Percentiles rank a stretch among this genome's conserved stretches.
phyloP scores from a whole-genome alignment of 345 rosid species.

The Salix exigua region DNA sequence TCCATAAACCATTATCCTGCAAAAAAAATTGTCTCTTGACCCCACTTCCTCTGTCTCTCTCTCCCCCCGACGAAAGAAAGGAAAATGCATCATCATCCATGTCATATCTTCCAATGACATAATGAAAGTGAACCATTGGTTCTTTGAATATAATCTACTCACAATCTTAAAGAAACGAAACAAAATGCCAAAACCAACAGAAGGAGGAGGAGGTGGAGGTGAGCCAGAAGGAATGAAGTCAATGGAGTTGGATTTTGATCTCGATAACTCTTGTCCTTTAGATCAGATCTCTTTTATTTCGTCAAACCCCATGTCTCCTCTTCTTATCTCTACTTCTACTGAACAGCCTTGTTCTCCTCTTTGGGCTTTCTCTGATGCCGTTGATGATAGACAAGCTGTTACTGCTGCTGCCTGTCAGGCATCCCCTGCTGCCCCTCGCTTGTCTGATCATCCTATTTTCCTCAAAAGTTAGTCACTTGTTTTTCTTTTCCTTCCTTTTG shows the following conservation, averaged over 20 bases:
- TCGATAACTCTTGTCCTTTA: slow-evolving; percentile 62
- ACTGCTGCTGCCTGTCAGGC: slow-evolving; percentile 20
- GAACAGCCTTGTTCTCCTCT: slow-evolving; percentile 88
- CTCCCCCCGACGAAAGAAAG: background rate
- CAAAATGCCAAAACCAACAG: slow-evolving; percentile 48
- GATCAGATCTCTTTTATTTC: slow-evolving; percentile 53
- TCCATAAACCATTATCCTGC: slow-evolving; percentile 23
- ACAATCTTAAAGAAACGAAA: background rate
- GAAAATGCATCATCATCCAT: slow-evolving; percentile 1
- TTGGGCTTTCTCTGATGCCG: slow-evolving; percentile 76
- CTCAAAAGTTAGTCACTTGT: slow-evolving; percentile 46
- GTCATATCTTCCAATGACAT: background rate
- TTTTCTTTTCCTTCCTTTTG: background rate
- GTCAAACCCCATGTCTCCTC: slow-evolving; percentile 57
- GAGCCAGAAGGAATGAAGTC: background rate
- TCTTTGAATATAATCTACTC: background rate
- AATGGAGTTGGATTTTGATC: slow-evolving; percentile 70
- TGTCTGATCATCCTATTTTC: slow-evolving; percentile 45
- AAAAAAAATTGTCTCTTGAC: too few species aligned
- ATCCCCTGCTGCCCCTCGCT: slow-evolving; percentile 21
- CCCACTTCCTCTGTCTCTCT: slow-evolving; percentile 12
- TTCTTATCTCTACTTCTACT: slow-evolving; percentile 40
- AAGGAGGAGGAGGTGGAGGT: background rate
- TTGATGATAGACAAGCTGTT: slow-evolving; percentile 19
- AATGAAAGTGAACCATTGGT: background rate